Base-by-base conservation (phyloP, 2,329 filamentous ascomycete species). In the Cryoendolithus antarcticus region DNA sequence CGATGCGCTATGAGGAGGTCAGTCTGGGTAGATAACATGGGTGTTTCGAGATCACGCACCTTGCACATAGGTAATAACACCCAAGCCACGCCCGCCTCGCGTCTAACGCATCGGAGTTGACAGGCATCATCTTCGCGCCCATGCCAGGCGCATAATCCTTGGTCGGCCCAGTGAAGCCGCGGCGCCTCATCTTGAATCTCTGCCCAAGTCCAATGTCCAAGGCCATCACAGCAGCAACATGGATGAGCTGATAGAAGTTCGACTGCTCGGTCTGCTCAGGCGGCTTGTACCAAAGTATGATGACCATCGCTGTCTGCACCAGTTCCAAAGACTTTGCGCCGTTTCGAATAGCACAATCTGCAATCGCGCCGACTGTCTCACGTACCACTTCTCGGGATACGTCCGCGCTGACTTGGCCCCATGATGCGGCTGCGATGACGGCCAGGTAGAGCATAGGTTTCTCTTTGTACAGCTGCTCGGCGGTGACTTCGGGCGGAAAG, bases 211-310 rank as follows among this genome's bases (percentile, higher is more conserved):
- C 86, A 28, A 93, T 72, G 50, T 93, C 86, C 39, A 93, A 77
- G 19, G 80, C 81, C 78, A 93, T 84, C 49, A 85, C 73, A 35
- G 80, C 80, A 2, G 82, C 81, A 53, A 85, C 76, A 57, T 93
- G 84, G 34, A 86, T 77, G 48, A 91, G 72, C 63, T 89, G 83
- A 62, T 91, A 93, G 58, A 91, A 93, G 56, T 91, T 91, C 53
- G 89, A 75, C 61, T 91, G 82, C 53, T 93, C 84, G 43, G 83
- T 83, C 50, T 82, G 74, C 48, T 89, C 79, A 0, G 86, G 86
- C 10, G 85, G 84, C 57, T 77, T 78, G 58, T 93, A 93, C 83
- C 86, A 93, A 12, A 86, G 73, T 11, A 80, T 76, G 5, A 76
- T 69, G 3, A 93, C 66, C 42, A 84, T 72, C 31, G 93, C 64